These are phyloP conservation scores for Hymenoscyphus salicellus DNA, from an alignment of 2,329 filamentous ascomycete species.

Conservation along the genomic window DNA sequence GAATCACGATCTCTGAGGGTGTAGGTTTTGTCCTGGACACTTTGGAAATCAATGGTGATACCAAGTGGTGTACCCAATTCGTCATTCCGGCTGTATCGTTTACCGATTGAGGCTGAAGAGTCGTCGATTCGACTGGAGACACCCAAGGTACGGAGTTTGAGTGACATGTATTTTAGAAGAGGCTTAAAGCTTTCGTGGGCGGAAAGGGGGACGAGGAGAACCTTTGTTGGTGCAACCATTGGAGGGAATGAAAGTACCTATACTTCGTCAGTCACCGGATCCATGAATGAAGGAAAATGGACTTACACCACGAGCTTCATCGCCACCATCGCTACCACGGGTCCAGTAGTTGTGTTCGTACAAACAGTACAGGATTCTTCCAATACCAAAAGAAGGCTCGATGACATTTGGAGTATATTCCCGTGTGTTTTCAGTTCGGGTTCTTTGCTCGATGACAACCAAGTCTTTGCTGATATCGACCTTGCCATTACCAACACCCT, in stretches of 20 bases:
- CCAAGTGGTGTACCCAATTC: constrained; percentile 92
- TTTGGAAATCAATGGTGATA: constrained; percentile 95
- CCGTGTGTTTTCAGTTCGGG: constrained; percentile 75
- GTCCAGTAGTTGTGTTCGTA: constrained; percentile 97
- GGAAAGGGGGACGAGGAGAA: constrained; percentile 86
- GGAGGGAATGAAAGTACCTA: constrained; percentile 72
- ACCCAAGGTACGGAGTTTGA: constrained; percentile 70
- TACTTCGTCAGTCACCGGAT: constrained; percentile 15
- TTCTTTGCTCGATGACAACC: constrained; percentile 79
- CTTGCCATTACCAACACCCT: constrained; percentile 63
- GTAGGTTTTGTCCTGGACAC: constrained; percentile 78
- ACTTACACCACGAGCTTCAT: constrained; percentile 84
- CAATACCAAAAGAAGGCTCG: constrained; percentile 96
- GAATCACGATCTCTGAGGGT: constrained; percentile 89
- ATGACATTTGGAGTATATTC: constrained; percentile 96
- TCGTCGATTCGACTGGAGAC: constrained; percentile 86
- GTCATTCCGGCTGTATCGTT: constrained; percentile 91
- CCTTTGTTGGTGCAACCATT: constrained; percentile 87
- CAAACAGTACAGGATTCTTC: constrained; percentile 86
- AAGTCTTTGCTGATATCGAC: constrained; percentile 78
- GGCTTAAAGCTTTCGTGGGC: constrained; percentile 77
- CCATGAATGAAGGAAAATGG: background rate
- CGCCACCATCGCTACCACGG: constrained; percentile 64
- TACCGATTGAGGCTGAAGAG: constrained; percentile 87
- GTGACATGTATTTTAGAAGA: constrained; percentile 68